Evolutionary conservation across 768 basidiomycete species (phyloP).

Genomic region (Boletus vinaceobasis): DNA sequence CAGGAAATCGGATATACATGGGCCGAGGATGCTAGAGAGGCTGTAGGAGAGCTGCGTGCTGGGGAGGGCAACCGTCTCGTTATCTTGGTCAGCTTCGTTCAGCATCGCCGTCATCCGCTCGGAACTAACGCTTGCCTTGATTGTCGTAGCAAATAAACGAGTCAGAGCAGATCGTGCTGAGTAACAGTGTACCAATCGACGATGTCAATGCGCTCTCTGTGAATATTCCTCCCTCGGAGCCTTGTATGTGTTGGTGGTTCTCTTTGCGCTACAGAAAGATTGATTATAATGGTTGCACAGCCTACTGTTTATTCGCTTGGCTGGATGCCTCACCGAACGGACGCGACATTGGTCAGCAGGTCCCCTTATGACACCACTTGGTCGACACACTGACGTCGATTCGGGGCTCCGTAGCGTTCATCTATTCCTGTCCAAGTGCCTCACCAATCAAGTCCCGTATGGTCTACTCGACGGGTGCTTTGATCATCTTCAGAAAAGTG

Average conservation of each 20-base stretch:
- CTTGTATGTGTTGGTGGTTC: constrained; percentile 37
- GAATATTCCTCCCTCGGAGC: constrained; percentile 53
- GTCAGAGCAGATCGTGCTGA: constrained; percentile 54
- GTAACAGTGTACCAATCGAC: constrained; percentile 40
- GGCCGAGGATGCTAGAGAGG: constrained; percentile 60
- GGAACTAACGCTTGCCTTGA: neutral
- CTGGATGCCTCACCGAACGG: constrained; percentile 41
- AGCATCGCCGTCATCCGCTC: neutral
- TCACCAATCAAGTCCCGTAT: constrained; percentile 85
- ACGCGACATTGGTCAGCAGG: constrained; percentile 57
- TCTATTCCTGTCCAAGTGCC: constrained; percentile 83
- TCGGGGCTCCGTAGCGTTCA: constrained; percentile 57
- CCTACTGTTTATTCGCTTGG: constrained; percentile 70
- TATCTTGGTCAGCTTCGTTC: constrained; percentile 51
- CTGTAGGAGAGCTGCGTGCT: constrained; percentile 55
- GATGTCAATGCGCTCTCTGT: constrained; percentile 44
- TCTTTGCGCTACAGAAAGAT: neutral
- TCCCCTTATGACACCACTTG: neutral
- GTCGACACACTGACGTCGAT: constrained; percentile 1
- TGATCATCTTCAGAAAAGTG: constrained; percentile 53
- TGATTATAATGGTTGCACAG: constrained; percentile 18
- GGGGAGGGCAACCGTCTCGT: constrained; percentile 52
- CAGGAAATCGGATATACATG: constrained; percentile 62
- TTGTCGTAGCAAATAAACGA: constrained; percentile 61
- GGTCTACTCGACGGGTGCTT: constrained; percentile 77